A percentile compares a stretch with the other conserved stretches of the same genome.
Conservation (phyloP, 1,139 yeast genomes). For the Blastobotrys petasosporus region DNA sequence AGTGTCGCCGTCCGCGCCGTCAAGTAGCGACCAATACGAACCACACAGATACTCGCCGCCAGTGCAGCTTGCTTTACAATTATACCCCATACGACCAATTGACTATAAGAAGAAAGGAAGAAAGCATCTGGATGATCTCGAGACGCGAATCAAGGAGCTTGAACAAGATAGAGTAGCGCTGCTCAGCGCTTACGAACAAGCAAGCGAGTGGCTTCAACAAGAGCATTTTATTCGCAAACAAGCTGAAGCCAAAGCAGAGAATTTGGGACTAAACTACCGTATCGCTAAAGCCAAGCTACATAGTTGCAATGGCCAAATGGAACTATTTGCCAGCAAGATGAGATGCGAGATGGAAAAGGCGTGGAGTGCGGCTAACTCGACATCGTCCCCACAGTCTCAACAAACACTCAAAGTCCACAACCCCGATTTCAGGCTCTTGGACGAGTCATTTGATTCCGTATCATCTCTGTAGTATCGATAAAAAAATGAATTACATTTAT, state of each 20-base stretch:
- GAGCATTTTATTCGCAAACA: slow-evolving; percentile 9
- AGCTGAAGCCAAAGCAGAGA: slow-evolving; percentile 13
- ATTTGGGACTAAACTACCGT: slow-evolving; percentile 12
- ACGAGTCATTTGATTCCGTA: slow-evolving; percentile 2
- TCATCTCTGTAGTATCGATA: neutral
- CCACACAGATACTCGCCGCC: neutral
- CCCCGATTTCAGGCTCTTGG: slow-evolving; percentile 4
- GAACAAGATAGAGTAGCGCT: slow-evolving; percentile 4
- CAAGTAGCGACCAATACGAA: slow-evolving; percentile 12
- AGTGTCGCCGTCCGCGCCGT: slow-evolving; percentile 6
- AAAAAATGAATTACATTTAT: neutral
- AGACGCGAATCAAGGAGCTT: slow-evolving; percentile 7
- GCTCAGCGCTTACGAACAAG: slow-evolving; percentile 5
- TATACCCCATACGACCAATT: neutral
- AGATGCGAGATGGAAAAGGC: neutral
- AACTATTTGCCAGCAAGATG: slow-evolving; percentile 4
- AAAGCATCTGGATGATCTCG: slow-evolving; percentile 6
- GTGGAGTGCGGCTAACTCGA: too few relatives aligned
- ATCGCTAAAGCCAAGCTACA: slow-evolving; percentile 12
- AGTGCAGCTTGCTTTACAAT: neutral
- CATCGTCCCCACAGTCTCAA: too few relatives aligned
- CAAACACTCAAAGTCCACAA: neutral
- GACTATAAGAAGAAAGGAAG: neutral
- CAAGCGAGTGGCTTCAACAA: slow-evolving; percentile 1
- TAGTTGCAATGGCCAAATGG: slow-evolving; percentile 10